Evolutionary conservation across 139 green algal genomes (phyloP).

Genomic region (Tetradesmus lagerheimii): DNA sequence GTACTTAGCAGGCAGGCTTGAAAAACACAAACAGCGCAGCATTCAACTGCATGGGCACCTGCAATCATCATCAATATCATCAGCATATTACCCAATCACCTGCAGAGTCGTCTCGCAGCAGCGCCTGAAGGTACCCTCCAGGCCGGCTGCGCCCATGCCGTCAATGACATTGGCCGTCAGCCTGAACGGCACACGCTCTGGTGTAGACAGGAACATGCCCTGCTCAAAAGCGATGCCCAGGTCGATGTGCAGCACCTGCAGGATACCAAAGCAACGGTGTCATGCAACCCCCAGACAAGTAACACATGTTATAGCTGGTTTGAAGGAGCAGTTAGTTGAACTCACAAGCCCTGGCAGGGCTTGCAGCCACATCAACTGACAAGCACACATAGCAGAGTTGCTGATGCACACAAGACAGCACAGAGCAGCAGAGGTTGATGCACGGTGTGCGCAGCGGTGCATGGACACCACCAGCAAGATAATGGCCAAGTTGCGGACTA

Average conservation of each 20-base stretch:
- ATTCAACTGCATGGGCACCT: too few relatives aligned
- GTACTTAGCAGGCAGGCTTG: too few relatives aligned
- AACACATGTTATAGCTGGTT: not conserved
- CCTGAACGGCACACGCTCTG: conserved; percentile 96
- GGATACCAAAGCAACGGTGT: not conserved
- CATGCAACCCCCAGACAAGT: not conserved
- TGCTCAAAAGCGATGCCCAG: conserved; percentile 98
- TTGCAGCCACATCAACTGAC: too few relatives aligned
- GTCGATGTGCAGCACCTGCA: conserved; percentile 96
- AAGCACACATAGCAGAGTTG: not conserved
- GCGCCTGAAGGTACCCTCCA: conserved; percentile 92
- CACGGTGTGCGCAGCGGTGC: too few relatives aligned
- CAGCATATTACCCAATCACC: conserved; percentile 53
- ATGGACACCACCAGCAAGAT: too few relatives aligned
- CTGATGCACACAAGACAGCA: not conserved
- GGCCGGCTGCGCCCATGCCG: conserved; percentile 89
- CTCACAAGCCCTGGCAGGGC: too few relatives aligned
- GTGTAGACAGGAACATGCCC: conserved; percentile 86
- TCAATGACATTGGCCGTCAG: conserved; percentile 96
- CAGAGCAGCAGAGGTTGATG: too few relatives aligned
- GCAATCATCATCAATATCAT: too few relatives aligned
- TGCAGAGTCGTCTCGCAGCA: conserved; percentile 91
- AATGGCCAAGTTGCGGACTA: too few relatives aligned
- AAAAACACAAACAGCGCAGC: too few relatives aligned
- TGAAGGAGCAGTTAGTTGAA: too few relatives aligned